These are phyloP conservation scores for Pseudozyma pruni DNA, from an alignment of 1,284 basidiomycete genomes.

Conservation along the genomic window DNA sequence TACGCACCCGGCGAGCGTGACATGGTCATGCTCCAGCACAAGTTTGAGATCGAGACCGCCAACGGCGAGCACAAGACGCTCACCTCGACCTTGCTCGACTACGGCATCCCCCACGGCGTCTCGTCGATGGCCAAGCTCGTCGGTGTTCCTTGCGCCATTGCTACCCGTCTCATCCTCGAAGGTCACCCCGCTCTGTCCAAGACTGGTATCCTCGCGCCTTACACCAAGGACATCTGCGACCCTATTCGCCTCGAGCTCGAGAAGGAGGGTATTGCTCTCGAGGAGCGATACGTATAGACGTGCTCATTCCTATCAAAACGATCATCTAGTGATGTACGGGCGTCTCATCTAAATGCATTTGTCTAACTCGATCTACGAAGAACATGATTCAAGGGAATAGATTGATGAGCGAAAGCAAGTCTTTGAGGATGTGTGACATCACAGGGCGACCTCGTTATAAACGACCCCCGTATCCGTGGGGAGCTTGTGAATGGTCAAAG, in stretches of 20 bases:
- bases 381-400: too few species aligned
- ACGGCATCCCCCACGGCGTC: slow-evolving; percentile 81
- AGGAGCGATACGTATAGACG: slow-evolving; percentile 62
- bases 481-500: not conserved
- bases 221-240: slow-evolving; percentile 76
- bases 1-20: slow-evolving; percentile 92
- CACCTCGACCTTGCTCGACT: slow-evolving; percentile 91
- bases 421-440: too few species aligned
- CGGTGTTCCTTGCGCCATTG: slow-evolving; percentile 93
- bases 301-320: not conserved
- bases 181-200: slow-evolving; percentile 74
- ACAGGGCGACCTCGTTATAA: not conserved
- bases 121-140: slow-evolving; percentile 96
- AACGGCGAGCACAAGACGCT: slow-evolving; percentile 79
- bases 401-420: too few species aligned
- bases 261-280: slow-evolving; percentile 66
- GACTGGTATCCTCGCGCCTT: slow-evolving; percentile 79
- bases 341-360: not conserved
- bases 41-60: slow-evolving; percentile 68
- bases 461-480: not conserved
- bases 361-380: too few species aligned
- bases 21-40: slow-evolving; percentile 97
- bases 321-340: too few species aligned
- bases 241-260: slow-evolving; percentile 65
- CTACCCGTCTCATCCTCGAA: slow-evolving; percentile 77